phyloP scores from a whole-genome alignment of 1,139 yeast genomes.

The Trichomonascaceae sp. region DNA sequence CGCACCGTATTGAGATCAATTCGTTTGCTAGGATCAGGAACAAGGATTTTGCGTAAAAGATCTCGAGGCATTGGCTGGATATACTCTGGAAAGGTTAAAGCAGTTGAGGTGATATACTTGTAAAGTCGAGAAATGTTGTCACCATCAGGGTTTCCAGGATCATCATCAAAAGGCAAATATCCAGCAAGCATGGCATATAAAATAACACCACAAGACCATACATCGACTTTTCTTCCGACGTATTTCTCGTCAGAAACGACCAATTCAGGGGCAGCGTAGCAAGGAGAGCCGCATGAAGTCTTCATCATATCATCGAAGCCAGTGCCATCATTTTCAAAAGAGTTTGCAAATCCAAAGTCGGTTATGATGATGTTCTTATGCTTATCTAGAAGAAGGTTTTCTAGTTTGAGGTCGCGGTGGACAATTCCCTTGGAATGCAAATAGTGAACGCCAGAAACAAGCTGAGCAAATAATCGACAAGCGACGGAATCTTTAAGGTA shows the following conservation, averaged over 20 bases:
- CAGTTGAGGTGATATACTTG: constrained; percentile 85
- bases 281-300: constrained; percentile 96
- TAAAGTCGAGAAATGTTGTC: constrained; percentile 86
- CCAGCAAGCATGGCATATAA: constrained; percentile 97
- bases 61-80: constrained; percentile 90
- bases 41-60: constrained; percentile 73
- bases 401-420: constrained; percentile 71
- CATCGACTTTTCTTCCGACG: constrained; percentile 91
- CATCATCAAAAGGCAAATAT: constrained; percentile 95
- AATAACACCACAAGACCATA: constrained; percentile 96
- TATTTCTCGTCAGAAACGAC: constrained; percentile 84
- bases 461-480: constrained; percentile 82
- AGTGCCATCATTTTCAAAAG: constrained; percentile 43
- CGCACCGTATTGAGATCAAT: constrained; percentile 63
- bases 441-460: constrained; percentile 89
- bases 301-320: constrained; percentile 66
- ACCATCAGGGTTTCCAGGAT: constrained; percentile 93
- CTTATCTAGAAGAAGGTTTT: constrained; percentile 66
- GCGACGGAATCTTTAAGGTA: constrained; percentile 83
- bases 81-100: constrained; percentile 92
- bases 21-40: constrained; percentile 79
- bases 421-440: constrained; percentile 79
- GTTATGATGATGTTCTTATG: constrained; percentile 74
- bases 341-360: constrained; percentile 89
- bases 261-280: constrained; percentile 97